A percentile compares a stretch with the other conserved stretches of the same genome.
Evolutionary conservation across 768 basidiomycete species (phyloP).

Genomic region (Leccinum subtestaceum): DNA sequence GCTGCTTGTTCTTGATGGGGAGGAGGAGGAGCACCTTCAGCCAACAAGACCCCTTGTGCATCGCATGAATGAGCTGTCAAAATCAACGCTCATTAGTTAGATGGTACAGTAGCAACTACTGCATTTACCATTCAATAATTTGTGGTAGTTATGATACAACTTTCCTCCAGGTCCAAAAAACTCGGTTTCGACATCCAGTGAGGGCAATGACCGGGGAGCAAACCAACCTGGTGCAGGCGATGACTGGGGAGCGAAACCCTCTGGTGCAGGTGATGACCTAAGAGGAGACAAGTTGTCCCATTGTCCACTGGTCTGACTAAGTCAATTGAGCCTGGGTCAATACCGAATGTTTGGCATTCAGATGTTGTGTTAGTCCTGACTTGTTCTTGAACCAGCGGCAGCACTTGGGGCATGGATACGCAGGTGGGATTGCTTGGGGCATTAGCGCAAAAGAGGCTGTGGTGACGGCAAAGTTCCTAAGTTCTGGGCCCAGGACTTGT

Average conservation of each 20-base stretch:
- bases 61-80: neutral
- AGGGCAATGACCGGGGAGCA: neutral
- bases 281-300: too few relatives aligned
- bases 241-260: too few relatives aligned
- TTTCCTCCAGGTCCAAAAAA: neutral
- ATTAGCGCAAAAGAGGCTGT: neutral
- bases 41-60: neutral
- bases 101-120: neutral
- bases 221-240: neutral
- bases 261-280: too few relatives aligned
- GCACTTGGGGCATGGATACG: neutral
- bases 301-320: neutral
- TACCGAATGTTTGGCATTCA: neutral
- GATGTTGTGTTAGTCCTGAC: neutral
- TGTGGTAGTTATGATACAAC: neutral
- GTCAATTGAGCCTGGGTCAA: neutral
- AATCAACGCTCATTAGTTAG: neutral
- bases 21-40: neutral
- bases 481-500: neutral
- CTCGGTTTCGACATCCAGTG: neutral
- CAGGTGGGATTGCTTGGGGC: neutral
- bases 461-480: neutral
- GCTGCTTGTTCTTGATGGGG: neutral
- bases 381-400: neutral
- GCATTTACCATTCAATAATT: neutral